These are phyloP conservation scores for Blastocystis sp. DNA, from an alignment of 352 stramenopile genomes.

Conservation along the genomic window DNA sequence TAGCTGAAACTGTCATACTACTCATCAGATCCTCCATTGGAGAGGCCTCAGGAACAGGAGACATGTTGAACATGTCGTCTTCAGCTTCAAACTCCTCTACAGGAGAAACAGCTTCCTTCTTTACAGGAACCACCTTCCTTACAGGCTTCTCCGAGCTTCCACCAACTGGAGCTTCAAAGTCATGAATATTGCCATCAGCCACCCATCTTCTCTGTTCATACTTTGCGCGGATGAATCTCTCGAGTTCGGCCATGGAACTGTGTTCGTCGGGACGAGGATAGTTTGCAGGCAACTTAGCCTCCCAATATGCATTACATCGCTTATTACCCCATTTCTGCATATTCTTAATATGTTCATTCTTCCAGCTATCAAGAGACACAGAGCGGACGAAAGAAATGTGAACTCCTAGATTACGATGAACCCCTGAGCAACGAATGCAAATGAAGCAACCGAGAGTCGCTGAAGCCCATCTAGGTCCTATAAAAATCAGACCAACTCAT, in stretches of 20 bases:
- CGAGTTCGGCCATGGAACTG: slow-evolving; percentile 42
- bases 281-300: slow-evolving; percentile 69
- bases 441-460: slow-evolving; percentile 90
- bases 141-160: neutral
- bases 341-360: slow-evolving; percentile 81
- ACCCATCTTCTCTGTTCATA: slow-evolving; percentile 70
- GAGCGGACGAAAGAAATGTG: slow-evolving; percentile 87
- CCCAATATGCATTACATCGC: slow-evolving; percentile 76
- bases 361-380: slow-evolving; percentile 86
- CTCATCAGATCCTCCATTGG: neutral
- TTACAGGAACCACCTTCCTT: slow-evolving; percentile 25
- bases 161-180: neutral
- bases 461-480: slow-evolving; percentile 83
- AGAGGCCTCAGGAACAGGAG: slow-evolving; percentile 3
- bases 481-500: neutral
- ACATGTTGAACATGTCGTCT: slow-evolving; percentile 43
- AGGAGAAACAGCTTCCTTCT: slow-evolving; percentile 17
- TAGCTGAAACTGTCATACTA: neutral
- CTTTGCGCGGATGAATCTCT: slow-evolving; percentile 69
- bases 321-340: slow-evolving; percentile 87
- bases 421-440: slow-evolving; percentile 87
- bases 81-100: slow-evolving; percentile 2
- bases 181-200: slow-evolving; percentile 5
- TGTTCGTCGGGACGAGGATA: slow-evolving; percentile 68
- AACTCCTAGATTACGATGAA: slow-evolving; percentile 86